A percentile compares a stretch with the other conserved stretches of the same genome.
phyloP scores from a whole-genome alignment of 2,329 filamentous ascomycete genomes.

The Metarhizium humberi region DNA sequence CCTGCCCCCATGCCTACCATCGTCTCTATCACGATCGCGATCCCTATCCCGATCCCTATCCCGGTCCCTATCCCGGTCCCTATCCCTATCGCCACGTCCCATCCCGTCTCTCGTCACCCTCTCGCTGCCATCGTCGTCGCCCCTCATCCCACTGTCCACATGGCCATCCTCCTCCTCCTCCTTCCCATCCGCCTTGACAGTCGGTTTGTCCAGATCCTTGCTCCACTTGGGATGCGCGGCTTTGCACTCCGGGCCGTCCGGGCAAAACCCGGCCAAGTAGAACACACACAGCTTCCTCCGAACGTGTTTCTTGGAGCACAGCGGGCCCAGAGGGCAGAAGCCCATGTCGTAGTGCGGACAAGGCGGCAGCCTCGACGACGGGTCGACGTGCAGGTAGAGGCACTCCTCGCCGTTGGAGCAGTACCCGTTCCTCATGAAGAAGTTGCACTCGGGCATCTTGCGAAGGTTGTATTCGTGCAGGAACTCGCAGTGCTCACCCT shows the following conservation, averaged over 20 bases:
- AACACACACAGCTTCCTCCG: slow-evolving; percentile 71
- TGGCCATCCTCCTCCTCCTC: slow-evolving; percentile 36
- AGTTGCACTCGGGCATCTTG: slow-evolving; percentile 97
- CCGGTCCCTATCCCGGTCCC: slow-evolving; percentile 14
- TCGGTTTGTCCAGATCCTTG: slow-evolving; percentile 65
- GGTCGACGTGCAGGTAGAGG: slow-evolving; percentile 82
- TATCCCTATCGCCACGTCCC: slow-evolving; percentile 27
- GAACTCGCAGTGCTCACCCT: slow-evolving; percentile 94
- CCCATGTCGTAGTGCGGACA: slow-evolving; percentile 91
- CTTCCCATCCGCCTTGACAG: slow-evolving; percentile 57
- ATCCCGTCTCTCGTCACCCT: slow-evolving; percentile 16
- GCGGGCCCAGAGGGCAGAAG: slow-evolving; percentile 84
- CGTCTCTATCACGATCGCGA: slow-evolving; percentile 17
- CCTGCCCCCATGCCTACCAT: neutral
- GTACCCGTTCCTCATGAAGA: slow-evolving; percentile 87
- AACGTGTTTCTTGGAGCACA: slow-evolving; percentile 83
- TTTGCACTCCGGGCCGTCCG: slow-evolving; percentile 66
- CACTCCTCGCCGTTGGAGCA: slow-evolving; percentile 97
- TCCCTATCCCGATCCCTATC: slow-evolving; percentile 8
- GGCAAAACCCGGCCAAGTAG: slow-evolving; percentile 92
- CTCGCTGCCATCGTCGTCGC: slow-evolving; percentile 13
- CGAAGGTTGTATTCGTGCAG: slow-evolving; percentile 97
- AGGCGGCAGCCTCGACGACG: slow-evolving; percentile 66
- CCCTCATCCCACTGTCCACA: slow-evolving; percentile 24
- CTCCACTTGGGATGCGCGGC: slow-evolving; percentile 80